phyloP scores from a whole-genome alignment of 2,329 filamentous ascomycete genomes.

The Aspergillus neoniger region DNA sequence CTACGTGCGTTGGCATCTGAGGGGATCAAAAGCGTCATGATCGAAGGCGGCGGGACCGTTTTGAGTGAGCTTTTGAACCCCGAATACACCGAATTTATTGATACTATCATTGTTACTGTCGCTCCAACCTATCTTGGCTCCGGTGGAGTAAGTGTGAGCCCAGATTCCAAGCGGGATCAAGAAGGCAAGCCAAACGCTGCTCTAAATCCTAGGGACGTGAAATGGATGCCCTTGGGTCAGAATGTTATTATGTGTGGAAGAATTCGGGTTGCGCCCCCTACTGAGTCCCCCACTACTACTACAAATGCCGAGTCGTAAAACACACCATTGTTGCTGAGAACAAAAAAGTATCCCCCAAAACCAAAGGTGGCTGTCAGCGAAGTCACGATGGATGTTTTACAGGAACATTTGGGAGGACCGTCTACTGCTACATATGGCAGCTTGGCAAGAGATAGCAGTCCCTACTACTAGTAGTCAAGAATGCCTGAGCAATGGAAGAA shows the following conservation, averaged over 20 bases:
- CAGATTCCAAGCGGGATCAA: slow-evolving; percentile 57
- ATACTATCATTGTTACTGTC: slow-evolving; percentile 82
- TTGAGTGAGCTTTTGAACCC: slow-evolving; percentile 78
- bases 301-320: slow-evolving; percentile 6
- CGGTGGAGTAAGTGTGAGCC: slow-evolving; percentile 78
- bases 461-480: too few relatives aligned
- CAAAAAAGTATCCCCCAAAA: too few relatives aligned
- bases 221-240: slow-evolving; percentile 76
- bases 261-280: slow-evolving; percentile 36
- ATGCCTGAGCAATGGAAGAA: too few relatives aligned
- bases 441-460: too few relatives aligned
- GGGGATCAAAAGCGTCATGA: slow-evolving; percentile 77
- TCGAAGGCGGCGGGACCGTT: slow-evolving; percentile 81
- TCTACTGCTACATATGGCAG: too few relatives aligned
- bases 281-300: slow-evolving; percentile 3
- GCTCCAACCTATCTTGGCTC: slow-evolving; percentile 87
- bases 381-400: background rate
- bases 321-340: background rate
- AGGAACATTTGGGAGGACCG: too few relatives aligned
- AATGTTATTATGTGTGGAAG: slow-evolving; percentile 81
- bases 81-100: slow-evolving; percentile 62
- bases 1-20: slow-evolving; percentile 59
- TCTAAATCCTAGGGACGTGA: slow-evolving; percentile 65
- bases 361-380: background rate
- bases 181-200: slow-evolving; percentile 59